phyloP scores from a whole-genome alignment of 352 stramenopile species.

The Phytopythium chamaehyphon region DNA sequence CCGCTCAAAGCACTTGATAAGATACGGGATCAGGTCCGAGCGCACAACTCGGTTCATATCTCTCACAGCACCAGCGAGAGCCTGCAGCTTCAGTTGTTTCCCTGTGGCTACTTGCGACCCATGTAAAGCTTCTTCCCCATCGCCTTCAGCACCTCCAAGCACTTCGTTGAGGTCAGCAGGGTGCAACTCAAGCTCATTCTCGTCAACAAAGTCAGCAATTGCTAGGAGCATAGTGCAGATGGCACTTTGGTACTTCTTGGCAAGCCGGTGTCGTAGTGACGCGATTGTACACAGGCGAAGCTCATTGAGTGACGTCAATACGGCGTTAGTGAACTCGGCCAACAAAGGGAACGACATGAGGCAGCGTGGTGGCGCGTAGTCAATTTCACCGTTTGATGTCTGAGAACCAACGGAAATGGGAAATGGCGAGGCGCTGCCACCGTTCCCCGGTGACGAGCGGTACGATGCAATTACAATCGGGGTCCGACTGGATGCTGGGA shows the following conservation, averaged over 20 bases:
- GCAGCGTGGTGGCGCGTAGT: conserved; percentile 66
- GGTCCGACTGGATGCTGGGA: conserved; percentile 32
- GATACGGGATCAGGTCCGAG: conserved; percentile 54
- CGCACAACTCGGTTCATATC: conserved; percentile 62
- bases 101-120: conserved; percentile 1
- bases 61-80: conserved; percentile 36
- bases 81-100: conserved; percentile 16
- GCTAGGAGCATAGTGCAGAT: conserved; percentile 44
- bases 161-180: background rate
- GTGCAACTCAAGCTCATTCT: conserved; percentile 42
- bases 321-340: conserved; percentile 79
- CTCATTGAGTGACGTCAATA: conserved; percentile 81
- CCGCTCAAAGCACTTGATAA: conserved; percentile 70
- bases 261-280: conserved; percentile 53
- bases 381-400: conserved; percentile 19
- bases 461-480: conserved; percentile 73
- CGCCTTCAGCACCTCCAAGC: conserved; percentile 11
- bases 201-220: conserved; percentile 47
- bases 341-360: conserved; percentile 86
- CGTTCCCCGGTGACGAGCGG: conserved; percentile 25
- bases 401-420: conserved; percentile 2
- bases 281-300: conserved; percentile 71
- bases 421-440: conserved; percentile 7
- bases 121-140: conserved; percentile 1
- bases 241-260: conserved; percentile 51